Evolutionary conservation across 169 alveolate genomes (phyloP), one percentile per base, ranked within the genome.

Genomic region (Plasmodium malariae): DNA sequence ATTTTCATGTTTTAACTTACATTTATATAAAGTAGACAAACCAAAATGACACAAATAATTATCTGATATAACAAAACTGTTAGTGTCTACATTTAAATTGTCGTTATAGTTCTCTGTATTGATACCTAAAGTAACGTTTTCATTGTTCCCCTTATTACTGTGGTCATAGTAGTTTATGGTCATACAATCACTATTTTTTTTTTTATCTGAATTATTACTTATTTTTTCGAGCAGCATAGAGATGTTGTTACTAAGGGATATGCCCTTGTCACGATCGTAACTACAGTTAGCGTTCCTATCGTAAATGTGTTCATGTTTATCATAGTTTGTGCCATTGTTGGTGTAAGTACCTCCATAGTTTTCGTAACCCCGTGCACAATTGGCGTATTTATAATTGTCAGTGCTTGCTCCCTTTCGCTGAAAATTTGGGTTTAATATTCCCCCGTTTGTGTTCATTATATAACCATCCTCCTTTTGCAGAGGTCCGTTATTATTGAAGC

Each of bases 41-140:
- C 91, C 91, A 67, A 83, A 83, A 17, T 51, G 48, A 7, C 91
- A 83, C 5, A 83, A 7, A 24, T 67, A 60, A 45, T 83, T 68
- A 14, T 83, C 83, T n/a, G 80, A 37, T 21, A 83, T 65, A 32
- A 83, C 91, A 19, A 83, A 67, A 68, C 55, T 59, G 26, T 65
- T 68, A 17, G 91, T 83, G 45, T 83, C 91, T 0, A 83, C 12
- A 26, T 34, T 83, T 48, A 83, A 9, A 37, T 83, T 83, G 17
- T 83, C 91, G 48, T 83, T 83, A 60, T 83, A 83, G 36, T 83
- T 83, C 1, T 65, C 62, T 30, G 90, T 80, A 32, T 80, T 80
- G 24, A 80, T 80, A 55, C 49, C n/a, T 7, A 45, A 26, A 55
- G 26, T 14, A 26, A 37, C 21, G 9, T 19, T 19, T 3, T 74